Evolutionary conservation across 257 asterid genomes (phyloP).

Genomic region (Salvia miltiorrhiza): DNA sequence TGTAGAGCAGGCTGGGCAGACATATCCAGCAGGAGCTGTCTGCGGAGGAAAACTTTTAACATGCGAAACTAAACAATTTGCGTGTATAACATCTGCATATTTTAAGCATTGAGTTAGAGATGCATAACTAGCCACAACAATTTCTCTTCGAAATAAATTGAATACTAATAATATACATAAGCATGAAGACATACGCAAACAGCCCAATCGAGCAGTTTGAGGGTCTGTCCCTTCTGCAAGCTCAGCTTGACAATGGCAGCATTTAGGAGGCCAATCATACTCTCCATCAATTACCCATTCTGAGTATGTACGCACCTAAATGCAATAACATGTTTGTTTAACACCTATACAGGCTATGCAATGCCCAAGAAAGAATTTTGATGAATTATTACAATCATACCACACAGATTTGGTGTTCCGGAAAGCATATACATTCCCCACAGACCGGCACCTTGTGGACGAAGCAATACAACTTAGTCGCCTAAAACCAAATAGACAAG

Average conservation of each 20-base stretch:
- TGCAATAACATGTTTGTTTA: background rate
- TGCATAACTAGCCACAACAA: background rate
- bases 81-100: conserved; percentile 69
- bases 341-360: background rate
- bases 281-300: conserved; percentile 99
- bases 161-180: background rate
- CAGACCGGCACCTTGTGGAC: conserved; percentile 98
- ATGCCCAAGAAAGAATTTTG: background rate
- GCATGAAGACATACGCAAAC: conserved; percentile 72
- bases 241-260: conserved; percentile 74
- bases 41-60: conserved; percentile 71
- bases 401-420: conserved; percentile 95
- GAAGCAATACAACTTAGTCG: conserved; percentile 93
- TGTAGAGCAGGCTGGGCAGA: conserved; percentile 76
- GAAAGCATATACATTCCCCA: conserved; percentile 92
- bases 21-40: conserved; percentile 87
- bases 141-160: background rate
- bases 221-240: conserved; percentile 66
- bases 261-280: conserved; percentile 97
- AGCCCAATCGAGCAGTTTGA: conserved; percentile 86
- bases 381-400: conserved; percentile 39
- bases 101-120: conserved; percentile 2
- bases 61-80: conserved; percentile 76
- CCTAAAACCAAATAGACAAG: conserved; percentile 45
- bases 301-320: conserved; percentile 76